Conservation (phyloP, 805 yeast genomes). For the Nakazawaea pomicola region DNA sequence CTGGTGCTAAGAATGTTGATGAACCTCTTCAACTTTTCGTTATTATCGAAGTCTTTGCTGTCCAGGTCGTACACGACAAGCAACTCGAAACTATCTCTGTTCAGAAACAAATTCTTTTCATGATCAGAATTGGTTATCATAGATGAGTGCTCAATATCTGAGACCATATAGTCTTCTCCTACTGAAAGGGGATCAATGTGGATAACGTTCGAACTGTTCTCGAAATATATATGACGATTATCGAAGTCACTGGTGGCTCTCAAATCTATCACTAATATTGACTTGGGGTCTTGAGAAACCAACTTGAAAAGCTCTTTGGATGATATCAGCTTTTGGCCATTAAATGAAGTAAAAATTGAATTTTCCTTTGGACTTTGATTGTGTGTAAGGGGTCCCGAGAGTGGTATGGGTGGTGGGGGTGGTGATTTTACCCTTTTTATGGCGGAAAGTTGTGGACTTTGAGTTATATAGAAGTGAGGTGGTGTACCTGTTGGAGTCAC, state of each 20-base stretch:
- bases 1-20: not conserved
- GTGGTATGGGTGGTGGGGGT: no score
- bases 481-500: not conserved
- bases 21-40: not conserved
- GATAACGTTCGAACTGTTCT: constrained; percentile 41
- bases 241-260: constrained; percentile 58
- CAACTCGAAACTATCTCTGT: constrained; percentile 51
- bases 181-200: constrained; percentile 74
- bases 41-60: constrained; percentile 26
- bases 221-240: constrained; percentile 52
- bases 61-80: constrained; percentile 60
- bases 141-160: constrained; percentile 62
- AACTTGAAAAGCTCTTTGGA: constrained; percentile 21
- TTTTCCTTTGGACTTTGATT: no score
- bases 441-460: not conserved
- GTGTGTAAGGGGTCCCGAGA: not conserved
- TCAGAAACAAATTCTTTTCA: constrained; percentile 50
- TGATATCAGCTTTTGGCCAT: not conserved
- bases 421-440: not conserved
- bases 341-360: not conserved
- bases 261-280: constrained; percentile 64
- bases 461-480: not conserved
- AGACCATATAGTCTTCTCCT: constrained; percentile 45
- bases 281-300: constrained; percentile 23
- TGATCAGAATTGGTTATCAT: constrained; percentile 48